A percentile compares a stretch with the other conserved stretches of the same genome.
These are phyloP conservation scores for Terana coerulea DNA, from an alignment of 768 basidiomycete genomes.

Conservation along the genomic window DNA sequence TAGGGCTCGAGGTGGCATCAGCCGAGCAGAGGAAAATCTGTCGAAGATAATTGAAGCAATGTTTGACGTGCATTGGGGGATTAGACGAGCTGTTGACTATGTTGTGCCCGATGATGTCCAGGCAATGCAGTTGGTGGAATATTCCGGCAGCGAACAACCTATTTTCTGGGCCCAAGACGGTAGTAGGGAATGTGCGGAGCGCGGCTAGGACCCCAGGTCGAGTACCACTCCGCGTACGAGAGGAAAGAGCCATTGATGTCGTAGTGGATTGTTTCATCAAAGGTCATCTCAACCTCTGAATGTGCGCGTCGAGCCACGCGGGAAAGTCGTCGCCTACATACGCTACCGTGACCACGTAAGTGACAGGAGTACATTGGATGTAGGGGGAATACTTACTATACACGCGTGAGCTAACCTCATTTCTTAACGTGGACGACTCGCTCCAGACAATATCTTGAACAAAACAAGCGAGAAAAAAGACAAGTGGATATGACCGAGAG, in stretches of 20 bases:
- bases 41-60: constrained; percentile 20
- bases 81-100: background rate
- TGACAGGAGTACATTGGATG: too few species aligned
- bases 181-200: too few species aligned
- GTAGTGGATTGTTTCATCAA: constrained; percentile 9
- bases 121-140: constrained; percentile 18
- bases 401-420: too few species aligned
- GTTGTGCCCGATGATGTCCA: background rate
- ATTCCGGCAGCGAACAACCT: constrained; percentile 13
- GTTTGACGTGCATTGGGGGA: constrained; percentile 12
- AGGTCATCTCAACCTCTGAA: constrained; percentile 6
- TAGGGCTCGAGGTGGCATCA: constrained; percentile 19
- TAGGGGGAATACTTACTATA: too few species aligned
- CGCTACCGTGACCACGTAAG: too few species aligned
- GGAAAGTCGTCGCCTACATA: too few species aligned
- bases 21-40: constrained; percentile 19
- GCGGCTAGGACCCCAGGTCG: background rate
- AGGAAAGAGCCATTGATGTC: background rate
- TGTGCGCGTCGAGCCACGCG: too few species aligned
- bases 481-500: too few species aligned
- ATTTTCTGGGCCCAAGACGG: too few species aligned
- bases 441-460: too few species aligned
- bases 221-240: background rate
- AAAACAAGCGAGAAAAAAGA: too few species aligned
- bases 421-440: too few species aligned